phyloP scores from a whole-genome alignment of 192 early-diverging fungal species.

The Coemansia interrupta region DNA sequence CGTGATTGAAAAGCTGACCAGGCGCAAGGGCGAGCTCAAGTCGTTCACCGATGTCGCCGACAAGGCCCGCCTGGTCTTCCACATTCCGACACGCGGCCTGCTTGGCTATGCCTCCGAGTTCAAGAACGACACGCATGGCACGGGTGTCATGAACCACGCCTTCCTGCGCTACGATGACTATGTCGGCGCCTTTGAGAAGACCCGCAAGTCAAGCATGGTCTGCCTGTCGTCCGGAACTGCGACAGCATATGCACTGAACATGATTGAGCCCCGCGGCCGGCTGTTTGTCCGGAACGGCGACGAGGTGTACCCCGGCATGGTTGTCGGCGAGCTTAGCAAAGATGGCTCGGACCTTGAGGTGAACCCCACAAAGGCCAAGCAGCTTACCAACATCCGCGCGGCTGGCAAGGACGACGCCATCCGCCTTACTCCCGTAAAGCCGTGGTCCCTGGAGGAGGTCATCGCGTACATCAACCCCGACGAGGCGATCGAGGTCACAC shows the following conservation, averaged over 20 bases:
- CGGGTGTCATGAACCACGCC: constrained; percentile 77
- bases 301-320: constrained; percentile 81
- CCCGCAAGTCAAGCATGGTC: constrained; percentile 74
- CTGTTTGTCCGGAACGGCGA: constrained; percentile 72
- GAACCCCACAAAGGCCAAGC: constrained; percentile 80
- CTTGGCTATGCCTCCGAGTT: constrained; percentile 84
- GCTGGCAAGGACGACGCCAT: constrained; percentile 77
- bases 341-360: constrained; percentile 73
- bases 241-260: constrained; percentile 70
- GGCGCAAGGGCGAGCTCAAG: constrained; percentile 79
- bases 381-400: constrained; percentile 74
- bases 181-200: constrained; percentile 68
- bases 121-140: constrained; percentile 83
- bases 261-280: constrained; percentile 74
- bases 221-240: constrained; percentile 65
- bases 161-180: constrained; percentile 70
- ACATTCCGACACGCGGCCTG: constrained; percentile 77
- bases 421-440: constrained; percentile 63
- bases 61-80: constrained; percentile 73
- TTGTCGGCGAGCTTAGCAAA: constrained; percentile 78
- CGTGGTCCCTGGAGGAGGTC: constrained; percentile 67
- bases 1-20: constrained; percentile 82
- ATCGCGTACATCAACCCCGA: constrained; percentile 77
- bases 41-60: constrained; percentile 66
- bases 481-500: constrained; percentile 84